Conservation (phyloP, 495 filamentous ascomycete genomes). For the Penicillium desertorum region DNA sequence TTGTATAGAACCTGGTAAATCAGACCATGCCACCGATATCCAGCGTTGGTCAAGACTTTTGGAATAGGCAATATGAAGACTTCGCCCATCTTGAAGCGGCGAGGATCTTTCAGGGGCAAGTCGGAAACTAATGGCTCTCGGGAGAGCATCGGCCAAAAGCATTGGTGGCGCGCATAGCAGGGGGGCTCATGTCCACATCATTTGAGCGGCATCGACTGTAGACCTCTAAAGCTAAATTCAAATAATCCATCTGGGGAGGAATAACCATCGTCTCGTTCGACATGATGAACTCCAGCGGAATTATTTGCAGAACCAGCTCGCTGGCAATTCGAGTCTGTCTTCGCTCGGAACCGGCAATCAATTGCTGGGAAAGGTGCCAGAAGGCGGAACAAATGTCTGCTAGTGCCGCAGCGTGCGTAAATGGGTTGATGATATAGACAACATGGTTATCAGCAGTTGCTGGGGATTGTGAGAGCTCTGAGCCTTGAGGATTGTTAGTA, state of each 20-base stretch:
- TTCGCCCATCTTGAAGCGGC: slow-evolving; percentile 76
- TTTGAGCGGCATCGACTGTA: slow-evolving; percentile 78
- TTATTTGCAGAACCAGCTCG: slow-evolving; percentile 79
- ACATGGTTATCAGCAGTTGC: slow-evolving; percentile 65
- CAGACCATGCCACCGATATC: slow-evolving; percentile 90
- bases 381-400: slow-evolving; percentile 79
- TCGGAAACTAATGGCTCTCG: slow-evolving; percentile 76
- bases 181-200: slow-evolving; percentile 35
- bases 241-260: slow-evolving; percentile 64
- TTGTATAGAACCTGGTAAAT: slow-evolving; percentile 75
- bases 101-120: slow-evolving; percentile 56
- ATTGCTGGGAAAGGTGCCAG: slow-evolving; percentile 69
- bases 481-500: slow-evolving; percentile 33
- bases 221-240: slow-evolving; percentile 73
- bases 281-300: slow-evolving; percentile 70
- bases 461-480: slow-evolving; percentile 43
- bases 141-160: slow-evolving; percentile 68
- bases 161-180: slow-evolving; percentile 65
- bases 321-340: slow-evolving; percentile 52
- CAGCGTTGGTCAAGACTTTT: slow-evolving; percentile 80
- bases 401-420: slow-evolving; percentile 60
- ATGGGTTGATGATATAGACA: slow-evolving; percentile 83
- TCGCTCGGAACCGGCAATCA: slow-evolving; percentile 51
- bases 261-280: slow-evolving; percentile 64
- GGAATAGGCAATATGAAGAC: slow-evolving; percentile 84